Percentiles rank a stretch among this genome's conserved stretches.
phyloP scores from a whole-genome alignment of 495 filamentous ascomycete genomes.

The Tricharina praecox region DNA sequence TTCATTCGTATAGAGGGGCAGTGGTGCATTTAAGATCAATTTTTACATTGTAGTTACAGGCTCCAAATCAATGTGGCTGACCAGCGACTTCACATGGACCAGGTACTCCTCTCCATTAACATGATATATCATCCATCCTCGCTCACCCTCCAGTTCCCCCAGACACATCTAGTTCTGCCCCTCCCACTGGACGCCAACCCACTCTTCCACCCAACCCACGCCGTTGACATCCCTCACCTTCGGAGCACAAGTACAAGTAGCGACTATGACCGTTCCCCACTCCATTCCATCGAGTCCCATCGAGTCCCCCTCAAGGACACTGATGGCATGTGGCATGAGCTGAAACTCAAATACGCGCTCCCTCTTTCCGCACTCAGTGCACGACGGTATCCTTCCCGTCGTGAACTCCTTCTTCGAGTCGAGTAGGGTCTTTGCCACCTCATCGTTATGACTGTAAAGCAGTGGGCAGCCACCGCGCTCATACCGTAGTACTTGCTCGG shows the following conservation, averaged over 20 bases:
- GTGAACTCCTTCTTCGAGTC: slow-evolving; percentile 17
- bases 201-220: slow-evolving; percentile 73
- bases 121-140: too few species aligned
- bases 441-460: slow-evolving; percentile 61
- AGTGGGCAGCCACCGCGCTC: slow-evolving; percentile 69
- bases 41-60: too few species aligned
- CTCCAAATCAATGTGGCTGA: too few species aligned
- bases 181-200: slow-evolving; percentile 97
- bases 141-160: too few species aligned
- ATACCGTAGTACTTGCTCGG: slow-evolving; percentile 84
- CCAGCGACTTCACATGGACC: too few species aligned
- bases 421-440: slow-evolving; percentile 47
- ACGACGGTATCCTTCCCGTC: slow-evolving; percentile 46
- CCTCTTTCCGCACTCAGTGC: slow-evolving; percentile 49
- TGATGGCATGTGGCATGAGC: slow-evolving; percentile 77
- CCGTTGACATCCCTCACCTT: slow-evolving; percentile 31
- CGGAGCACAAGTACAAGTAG: slow-evolving; percentile 57
- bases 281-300: slow-evolving; percentile 82
- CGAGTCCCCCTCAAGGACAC: slow-evolving; percentile 66
- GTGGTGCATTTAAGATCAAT: too few species aligned
- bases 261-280: slow-evolving; percentile 92
- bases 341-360: slow-evolving; percentile 79
- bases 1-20: too few species aligned
- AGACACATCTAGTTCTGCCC: slow-evolving; percentile 35
- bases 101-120: too few species aligned